Conservation (phyloP, 148 eudicot genomes). For the Heliosperma pusillum region DNA sequence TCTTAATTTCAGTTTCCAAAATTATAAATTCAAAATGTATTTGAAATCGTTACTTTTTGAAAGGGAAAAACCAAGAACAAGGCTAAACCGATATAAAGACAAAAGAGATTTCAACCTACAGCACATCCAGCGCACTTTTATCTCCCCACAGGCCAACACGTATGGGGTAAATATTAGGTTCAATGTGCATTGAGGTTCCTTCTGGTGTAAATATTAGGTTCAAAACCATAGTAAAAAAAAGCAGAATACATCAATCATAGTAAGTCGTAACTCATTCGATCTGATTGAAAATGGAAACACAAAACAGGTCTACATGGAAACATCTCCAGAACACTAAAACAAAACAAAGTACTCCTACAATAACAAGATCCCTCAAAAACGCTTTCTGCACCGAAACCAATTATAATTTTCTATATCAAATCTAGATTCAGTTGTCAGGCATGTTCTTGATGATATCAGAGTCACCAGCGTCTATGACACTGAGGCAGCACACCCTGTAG, state of each 20-base stretch:
- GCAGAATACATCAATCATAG: background rate
- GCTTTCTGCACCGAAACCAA: constrained; percentile 16
- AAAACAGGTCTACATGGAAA: constrained; percentile 22
- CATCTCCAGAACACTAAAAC: background rate
- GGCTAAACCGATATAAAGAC: no score
- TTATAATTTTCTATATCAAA: background rate
- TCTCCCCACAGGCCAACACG: no score
- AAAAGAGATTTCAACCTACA: no score
- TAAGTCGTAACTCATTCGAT: constrained; percentile 9
- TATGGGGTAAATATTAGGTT: no score
- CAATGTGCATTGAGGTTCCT: no score
- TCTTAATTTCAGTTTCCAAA: no score
- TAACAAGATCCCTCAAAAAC: constrained; percentile 21
- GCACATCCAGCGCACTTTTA: no score
- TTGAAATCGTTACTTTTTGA: no score
- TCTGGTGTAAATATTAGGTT: background rate
- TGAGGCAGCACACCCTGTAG: constrained; percentile 63
- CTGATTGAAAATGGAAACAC: constrained; percentile 14
- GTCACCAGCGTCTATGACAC: constrained; percentile 62
- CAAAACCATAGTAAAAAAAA: background rate
- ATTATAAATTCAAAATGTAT: no score
- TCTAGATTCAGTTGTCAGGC: constrained; percentile 41
- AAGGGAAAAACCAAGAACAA: no score
- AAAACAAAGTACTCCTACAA: constrained; percentile 22
- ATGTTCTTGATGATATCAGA: constrained; percentile 65